These are phyloP conservation scores for Globisporangium okanoganense DNA, from an alignment of 352 stramenopile genomes.

Conservation along the genomic window DNA sequence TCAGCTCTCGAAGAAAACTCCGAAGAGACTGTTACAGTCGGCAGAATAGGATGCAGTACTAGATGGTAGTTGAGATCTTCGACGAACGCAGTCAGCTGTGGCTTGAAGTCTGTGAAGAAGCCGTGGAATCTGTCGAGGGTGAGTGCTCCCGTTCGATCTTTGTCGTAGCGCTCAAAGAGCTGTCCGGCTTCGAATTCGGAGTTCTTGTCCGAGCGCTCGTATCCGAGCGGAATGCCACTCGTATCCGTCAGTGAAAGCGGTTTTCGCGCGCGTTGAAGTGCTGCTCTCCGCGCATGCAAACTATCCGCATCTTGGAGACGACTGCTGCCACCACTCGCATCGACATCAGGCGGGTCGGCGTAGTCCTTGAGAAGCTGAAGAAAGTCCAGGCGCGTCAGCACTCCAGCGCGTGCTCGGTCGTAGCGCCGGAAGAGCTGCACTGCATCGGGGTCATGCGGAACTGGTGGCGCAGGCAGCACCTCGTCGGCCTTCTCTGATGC, in stretches of 20 bases:
- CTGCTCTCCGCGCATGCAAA: not conserved
- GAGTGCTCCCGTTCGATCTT: conserved; percentile 47
- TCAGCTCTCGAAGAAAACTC: not conserved
- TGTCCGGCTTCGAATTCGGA: conserved; percentile 84
- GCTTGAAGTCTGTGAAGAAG: conserved; percentile 75
- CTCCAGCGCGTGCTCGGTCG: conserved; percentile 46
- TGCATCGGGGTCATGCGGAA: conserved; percentile 49
- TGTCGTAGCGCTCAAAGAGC: conserved; percentile 81
- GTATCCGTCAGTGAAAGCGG: conserved; percentile 64
- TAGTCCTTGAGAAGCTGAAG: conserved; percentile 72
- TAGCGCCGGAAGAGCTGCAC: conserved; percentile 83
- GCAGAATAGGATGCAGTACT: not conserved
- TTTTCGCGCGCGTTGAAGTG: conserved; percentile 15
- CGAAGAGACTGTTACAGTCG: not conserved
- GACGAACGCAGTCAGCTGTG: conserved; percentile 58
- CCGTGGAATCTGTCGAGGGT: conserved; percentile 59
- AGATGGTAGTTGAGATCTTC: conserved; percentile 48
- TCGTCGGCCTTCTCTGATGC: not conserved
- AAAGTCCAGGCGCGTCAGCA: conserved; percentile 61
- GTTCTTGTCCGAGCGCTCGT: conserved; percentile 64
- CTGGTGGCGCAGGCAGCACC: not conserved
- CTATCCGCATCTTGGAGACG: not conserved
- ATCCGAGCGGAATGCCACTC: conserved; percentile 63
- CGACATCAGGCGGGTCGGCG: conserved; percentile 20
- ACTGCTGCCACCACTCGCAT: not conserved